Evolutionary conservation across 306 rosid species (phyloP).

Genomic region (Cucurbita moschata): DNA sequence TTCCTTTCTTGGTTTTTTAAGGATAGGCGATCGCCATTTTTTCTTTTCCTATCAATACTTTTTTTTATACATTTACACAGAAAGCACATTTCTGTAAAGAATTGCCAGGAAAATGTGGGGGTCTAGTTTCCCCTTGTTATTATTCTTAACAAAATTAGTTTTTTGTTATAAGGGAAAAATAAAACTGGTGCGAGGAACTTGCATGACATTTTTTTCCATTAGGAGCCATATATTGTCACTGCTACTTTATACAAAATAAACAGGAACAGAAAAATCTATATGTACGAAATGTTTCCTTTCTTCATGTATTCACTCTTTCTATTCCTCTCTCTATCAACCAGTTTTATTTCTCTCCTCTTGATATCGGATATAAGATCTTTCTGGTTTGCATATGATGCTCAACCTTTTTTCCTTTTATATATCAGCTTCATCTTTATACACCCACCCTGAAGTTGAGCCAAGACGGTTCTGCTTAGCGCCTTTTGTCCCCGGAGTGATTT

Average conservation of each 20-base stretch:
- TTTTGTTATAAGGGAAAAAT: not conserved
- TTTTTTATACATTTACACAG: not conserved
- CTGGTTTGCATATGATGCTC: not conserved
- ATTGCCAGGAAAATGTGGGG: not conserved
- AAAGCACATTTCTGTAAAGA: not conserved
- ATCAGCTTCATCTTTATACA: not conserved
- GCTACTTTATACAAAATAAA: not conserved
- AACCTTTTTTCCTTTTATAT: not conserved
- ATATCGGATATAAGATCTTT: not conserved
- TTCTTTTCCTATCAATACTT: not conserved
- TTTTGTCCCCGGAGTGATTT: not conserved
- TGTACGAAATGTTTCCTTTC: not conserved
- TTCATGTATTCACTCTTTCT: not conserved
- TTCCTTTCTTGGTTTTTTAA: not conserved
- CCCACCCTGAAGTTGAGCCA: not conserved
- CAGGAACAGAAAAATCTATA: not conserved
- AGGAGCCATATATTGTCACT: not conserved
- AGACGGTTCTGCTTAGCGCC: not conserved
- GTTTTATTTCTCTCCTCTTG: not conserved
- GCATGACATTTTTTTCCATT: not conserved
- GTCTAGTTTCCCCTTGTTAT: not conserved
- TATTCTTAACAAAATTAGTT: not conserved
- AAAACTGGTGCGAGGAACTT: not conserved
- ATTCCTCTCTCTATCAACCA: not conserved
- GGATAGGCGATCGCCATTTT: not conserved